Evolutionary conservation across 2,329 filamentous ascomycete genomes (phyloP).

Genomic region (Cytospora leucostoma): DNA sequence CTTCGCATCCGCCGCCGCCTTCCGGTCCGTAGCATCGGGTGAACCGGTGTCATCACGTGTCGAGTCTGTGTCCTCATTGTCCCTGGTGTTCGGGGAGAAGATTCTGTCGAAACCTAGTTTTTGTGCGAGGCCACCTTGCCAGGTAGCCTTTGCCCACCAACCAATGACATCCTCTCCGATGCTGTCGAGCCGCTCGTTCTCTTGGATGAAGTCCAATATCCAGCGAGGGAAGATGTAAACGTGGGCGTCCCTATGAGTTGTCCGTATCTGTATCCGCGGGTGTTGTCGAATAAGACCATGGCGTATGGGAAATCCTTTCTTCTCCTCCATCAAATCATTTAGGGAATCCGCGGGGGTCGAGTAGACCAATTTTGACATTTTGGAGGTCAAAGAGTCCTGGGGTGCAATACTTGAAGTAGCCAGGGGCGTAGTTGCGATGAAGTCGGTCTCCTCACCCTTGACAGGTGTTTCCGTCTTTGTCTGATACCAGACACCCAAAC

Average conservation of each 20-base stretch:
- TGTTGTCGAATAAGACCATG: conserved; percentile 75
- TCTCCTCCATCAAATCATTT: conserved; percentile 77
- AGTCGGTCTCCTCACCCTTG: conserved; percentile 92
- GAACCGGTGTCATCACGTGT: conserved; percentile 36
- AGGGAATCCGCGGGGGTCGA: conserved; percentile 87
- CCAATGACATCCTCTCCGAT: conserved; percentile 90
- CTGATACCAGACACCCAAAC: conserved; percentile 87
- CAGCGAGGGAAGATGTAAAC: conserved; percentile 93
- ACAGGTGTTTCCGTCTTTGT: conserved; percentile 74
- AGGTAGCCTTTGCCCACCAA: conserved; percentile 93
- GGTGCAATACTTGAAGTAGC: conserved; percentile 59
- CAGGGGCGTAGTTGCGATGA: conserved; percentile 76
- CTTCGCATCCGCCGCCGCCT: conserved; percentile 7
- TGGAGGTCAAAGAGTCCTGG: conserved; percentile 64
- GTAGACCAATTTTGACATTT: conserved; percentile 78
- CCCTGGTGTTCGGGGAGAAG: conserved; percentile 46
- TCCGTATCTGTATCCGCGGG: conserved; percentile 76
- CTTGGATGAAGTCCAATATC: conserved; percentile 80
- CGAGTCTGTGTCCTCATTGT: conserved; percentile 37
- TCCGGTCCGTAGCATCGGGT: conserved; percentile 30
- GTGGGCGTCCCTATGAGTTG: conserved; percentile 84
- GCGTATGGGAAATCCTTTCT: conserved; percentile 71
- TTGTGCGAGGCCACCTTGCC: conserved; percentile 78
- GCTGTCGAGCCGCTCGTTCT: conserved; percentile 81
- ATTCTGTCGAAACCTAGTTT: conserved; percentile 75